Evolutionary conservation across 2,329 filamentous ascomycete species (phyloP).

Genomic region (Trichoderma lentiforme): DNA sequence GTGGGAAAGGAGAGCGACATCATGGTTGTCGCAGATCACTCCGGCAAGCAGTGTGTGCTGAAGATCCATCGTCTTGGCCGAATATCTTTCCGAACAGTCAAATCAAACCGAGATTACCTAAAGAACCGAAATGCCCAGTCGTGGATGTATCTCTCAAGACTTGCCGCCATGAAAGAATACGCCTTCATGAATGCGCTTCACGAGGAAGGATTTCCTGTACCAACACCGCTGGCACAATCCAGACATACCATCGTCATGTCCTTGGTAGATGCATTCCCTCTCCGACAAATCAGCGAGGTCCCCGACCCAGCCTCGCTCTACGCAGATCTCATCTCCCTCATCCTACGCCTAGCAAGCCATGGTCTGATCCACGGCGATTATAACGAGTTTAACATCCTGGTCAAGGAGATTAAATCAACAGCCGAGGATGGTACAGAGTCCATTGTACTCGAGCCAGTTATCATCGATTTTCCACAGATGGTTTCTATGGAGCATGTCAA

Average conservation of each 20-base stretch:
- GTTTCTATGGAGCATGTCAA: conserved; percentile 91
- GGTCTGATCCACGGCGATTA: conserved; percentile 97
- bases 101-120: conserved; percentile 93
- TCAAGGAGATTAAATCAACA: conserved; percentile 65
- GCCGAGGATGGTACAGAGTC: conserved; percentile 41
- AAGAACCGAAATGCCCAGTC: conserved; percentile 74
- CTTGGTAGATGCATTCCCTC: conserved; percentile 84
- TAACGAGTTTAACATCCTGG: conserved; percentile 98
- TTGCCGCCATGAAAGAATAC: conserved; percentile 91
- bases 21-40: conserved; percentile 81
- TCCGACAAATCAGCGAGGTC: conserved; percentile 82
- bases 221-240: conserved; percentile 82
- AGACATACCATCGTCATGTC: conserved; percentile 97
- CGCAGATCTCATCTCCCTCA: conserved; percentile 82
- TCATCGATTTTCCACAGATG: conserved; percentile 99
- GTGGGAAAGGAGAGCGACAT: conserved; percentile 98
- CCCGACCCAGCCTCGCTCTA: conserved; percentile 84
- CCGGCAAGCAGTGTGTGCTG: conserved; percentile 74
- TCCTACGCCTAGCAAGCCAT: conserved; percentile 76
- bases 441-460: conserved; percentile 65
- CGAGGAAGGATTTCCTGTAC: conserved; percentile 84
- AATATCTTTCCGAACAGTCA: conserved; percentile 95
- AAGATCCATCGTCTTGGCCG: conserved; percentile 95
- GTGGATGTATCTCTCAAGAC: conserved; percentile 96
- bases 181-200: conserved; percentile 87